Evolutionary conservation across 2,329 filamentous ascomycete genomes (phyloP).

Genomic region (Aspergillus vadensis): DNA sequence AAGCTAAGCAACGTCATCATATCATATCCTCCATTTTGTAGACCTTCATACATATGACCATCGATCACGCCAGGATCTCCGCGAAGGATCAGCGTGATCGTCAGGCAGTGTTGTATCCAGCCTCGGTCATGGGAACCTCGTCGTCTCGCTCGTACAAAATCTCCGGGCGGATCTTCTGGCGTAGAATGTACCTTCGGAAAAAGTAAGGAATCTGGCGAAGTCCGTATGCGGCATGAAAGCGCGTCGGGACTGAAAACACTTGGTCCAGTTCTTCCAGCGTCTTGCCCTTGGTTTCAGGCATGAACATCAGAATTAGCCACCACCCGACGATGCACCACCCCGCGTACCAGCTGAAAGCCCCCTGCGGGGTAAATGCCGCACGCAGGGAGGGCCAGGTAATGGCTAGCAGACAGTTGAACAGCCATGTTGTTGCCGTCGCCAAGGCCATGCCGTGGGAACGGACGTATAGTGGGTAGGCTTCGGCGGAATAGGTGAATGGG

Average conservation of each 20-base stretch:
- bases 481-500: slow-evolving; percentile 68
- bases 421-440: slow-evolving; percentile 64
- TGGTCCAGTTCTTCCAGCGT: slow-evolving; percentile 54
- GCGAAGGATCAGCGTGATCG: no score
- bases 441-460: slow-evolving; percentile 64
- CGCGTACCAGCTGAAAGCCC: slow-evolving; percentile 56
- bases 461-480: slow-evolving; percentile 66
- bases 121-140: slow-evolving; percentile 20
- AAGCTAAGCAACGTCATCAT: no score
- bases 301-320: slow-evolving; percentile 48
- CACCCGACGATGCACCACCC: slow-evolving; percentile 47
- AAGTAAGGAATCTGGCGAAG: slow-evolving; percentile 42
- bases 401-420: slow-evolving; percentile 58
- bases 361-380: slow-evolving; percentile 51
- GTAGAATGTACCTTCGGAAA: slow-evolving; percentile 37
- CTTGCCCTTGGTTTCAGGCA: slow-evolving; percentile 46
- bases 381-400: slow-evolving; percentile 57
- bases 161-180: slow-evolving; percentile 43
- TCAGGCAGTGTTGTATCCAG: slow-evolving; percentile 26
- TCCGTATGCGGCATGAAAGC: slow-evolving; percentile 44
- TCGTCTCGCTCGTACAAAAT: slow-evolving; percentile 41
- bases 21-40: no score
- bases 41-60: no score
- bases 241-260: slow-evolving; percentile 56
- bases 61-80: no score